These are phyloP conservation scores for Nothophytophthora sp. DNA, from an alignment of 352 stramenopile species.

Conservation along the genomic window DNA sequence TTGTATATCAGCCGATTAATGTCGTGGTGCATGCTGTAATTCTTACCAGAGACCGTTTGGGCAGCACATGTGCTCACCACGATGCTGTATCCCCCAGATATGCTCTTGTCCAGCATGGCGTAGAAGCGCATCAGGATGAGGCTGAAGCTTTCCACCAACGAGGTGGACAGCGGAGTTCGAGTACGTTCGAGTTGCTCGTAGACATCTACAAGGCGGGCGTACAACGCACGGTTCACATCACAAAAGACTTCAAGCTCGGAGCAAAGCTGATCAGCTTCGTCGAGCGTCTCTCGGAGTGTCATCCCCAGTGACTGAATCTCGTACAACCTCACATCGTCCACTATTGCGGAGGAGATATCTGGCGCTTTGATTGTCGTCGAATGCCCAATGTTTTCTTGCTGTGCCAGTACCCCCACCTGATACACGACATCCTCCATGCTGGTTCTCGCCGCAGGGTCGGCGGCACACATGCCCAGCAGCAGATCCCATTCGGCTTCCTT, in stretches of 20 bases:
- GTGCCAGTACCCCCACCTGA: no score
- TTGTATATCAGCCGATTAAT: background rate
- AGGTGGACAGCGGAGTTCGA: background rate
- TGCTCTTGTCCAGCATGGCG: background rate
- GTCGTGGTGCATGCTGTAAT: no score
- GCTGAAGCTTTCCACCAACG: background rate
- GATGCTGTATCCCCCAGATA: background rate
- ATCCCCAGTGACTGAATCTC: background rate
- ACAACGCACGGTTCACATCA: background rate
- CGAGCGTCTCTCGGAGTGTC: background rate
- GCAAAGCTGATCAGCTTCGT: background rate
- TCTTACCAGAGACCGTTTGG: background rate
- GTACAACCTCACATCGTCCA: background rate
- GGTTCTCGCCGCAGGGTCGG: no score
- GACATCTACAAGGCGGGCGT: background rate
- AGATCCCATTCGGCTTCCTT: no score
- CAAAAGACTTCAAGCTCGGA: background rate
- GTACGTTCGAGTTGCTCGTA: background rate
- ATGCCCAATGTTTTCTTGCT: no score
- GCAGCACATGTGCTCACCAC: background rate
- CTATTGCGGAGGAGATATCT: no score
- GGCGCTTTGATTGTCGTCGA: no score
- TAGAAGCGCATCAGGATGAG: background rate
- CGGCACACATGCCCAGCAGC: no score
- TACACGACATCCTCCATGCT: no score